Base-by-base conservation (phyloP, 169 alveolate genomes). In the Neospora caninum region DNA sequence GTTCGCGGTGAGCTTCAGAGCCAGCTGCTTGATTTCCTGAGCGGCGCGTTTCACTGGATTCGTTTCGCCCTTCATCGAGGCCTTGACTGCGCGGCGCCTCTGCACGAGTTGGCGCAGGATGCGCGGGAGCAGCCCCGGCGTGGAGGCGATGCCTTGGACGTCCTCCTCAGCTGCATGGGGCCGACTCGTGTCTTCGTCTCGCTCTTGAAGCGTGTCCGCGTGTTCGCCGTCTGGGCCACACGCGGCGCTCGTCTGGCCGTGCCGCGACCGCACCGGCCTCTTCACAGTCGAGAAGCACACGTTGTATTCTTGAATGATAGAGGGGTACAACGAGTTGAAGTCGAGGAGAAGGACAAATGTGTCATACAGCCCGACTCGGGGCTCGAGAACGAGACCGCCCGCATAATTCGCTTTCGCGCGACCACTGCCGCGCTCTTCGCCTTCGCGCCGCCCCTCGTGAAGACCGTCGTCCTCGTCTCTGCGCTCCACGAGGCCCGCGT, bases 301-400 rank as follows among this genome's bases (percentile, higher is more conserved):
- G 96, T 99, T 99, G 97, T 98, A 99, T 96, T 99, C 99, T 95
- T 98, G 99, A 36, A 99, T 99, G 93, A 99, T 99, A 7, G 99
- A 99, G 2, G 99, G 99, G 97, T 99, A 99, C 94, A 99, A 95
- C 53, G 99, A 98, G 97, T 99, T 99, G 98, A 99, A 99, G 97
- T 99, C 99, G 53, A 99, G 97, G 42, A 99, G 97, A 87, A 99
- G 95, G 42, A 99, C 98, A 92, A 97, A 98, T 54, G 98, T 97
- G 94, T 99, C 99, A 95, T 99, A 99, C 58, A 98, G 97, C 7
- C 99, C 99, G 27, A 99, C 98, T 67, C 98, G 96, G 27, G 99
- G 99, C 88, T 99, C 99, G 42, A 99, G 97, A 39, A 99, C 99
- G 78, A 98, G 94, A 10, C 99, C 99, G 20, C 99, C 99, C 27